Base-by-base conservation (phyloP, 2,329 filamentous ascomycete species). In the Alternaria ethzedia region DNA sequence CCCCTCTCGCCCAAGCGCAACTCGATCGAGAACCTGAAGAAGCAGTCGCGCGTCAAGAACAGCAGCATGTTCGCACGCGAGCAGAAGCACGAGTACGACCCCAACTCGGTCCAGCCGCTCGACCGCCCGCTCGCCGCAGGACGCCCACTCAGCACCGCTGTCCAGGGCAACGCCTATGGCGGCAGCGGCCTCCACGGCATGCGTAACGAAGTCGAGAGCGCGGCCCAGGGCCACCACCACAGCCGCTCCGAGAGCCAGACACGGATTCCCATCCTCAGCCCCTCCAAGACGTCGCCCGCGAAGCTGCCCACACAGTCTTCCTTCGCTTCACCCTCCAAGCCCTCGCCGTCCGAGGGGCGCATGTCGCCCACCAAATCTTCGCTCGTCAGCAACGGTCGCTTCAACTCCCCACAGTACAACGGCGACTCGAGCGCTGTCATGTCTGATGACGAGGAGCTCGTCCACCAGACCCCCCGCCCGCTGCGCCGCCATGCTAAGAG, bases 21-120 rank as follows among this genome's bases (percentile, higher is more conserved):
- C 49, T 98, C 95, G 17, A 94, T 99, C 70, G 96, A 99, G 86
- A 94, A 94, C 76, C 86, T 99, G 63, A 96, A 97, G 83, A 93
- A 91, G 79, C 94, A 94, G 30, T 97, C 95, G 59, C 91, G 96
- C 64, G 96, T 99, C 75, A 97, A 95, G 86, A 98, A 97, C 84
- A 97, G 95, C 86, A 97, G 91, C 83, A 97, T 98, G 86, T 93
- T 97, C 78, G 94, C 93, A 45, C 91, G 94, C 59, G 94, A 97
- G 82, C 91, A 94, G 77, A 94, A 94, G 82, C 89, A 94, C 79
- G 92, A 96, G 83, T 97, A 97, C 84, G 93, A 97, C 79, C 93
- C 94, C 26, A 87, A 90, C 59, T 88, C 89, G 69, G 82, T 94
- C 58, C 91, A 91, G 49, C 86, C 92, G 63, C 87, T 97, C 65